Percentiles rank a stretch among this genome's conserved stretches.
Conservation (phyloP, 495 filamentous ascomycete genomes). For the Tuber brumale region DNA sequence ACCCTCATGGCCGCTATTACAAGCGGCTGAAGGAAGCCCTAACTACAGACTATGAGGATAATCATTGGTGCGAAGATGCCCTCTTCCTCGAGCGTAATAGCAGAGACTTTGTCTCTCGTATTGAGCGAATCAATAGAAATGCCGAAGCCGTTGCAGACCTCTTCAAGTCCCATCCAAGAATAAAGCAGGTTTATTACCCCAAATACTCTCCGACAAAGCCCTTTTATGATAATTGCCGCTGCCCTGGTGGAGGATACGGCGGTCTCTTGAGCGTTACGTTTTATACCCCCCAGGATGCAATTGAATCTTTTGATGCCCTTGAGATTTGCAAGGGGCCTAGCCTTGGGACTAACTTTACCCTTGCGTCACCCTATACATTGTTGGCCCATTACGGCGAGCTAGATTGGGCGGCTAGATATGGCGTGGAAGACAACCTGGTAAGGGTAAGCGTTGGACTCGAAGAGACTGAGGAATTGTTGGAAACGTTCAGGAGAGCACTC, state of each 20-base stretch:
- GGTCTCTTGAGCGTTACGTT: conserved; percentile 83
- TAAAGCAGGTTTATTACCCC: conserved; percentile 82
- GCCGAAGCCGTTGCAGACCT: conserved; percentile 74
- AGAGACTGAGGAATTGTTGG: conserved; percentile 58
- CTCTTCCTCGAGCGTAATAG: conserved; percentile 95
- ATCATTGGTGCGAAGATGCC: conserved; percentile 85
- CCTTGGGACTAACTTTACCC: conserved; percentile 92
- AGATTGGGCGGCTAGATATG: conserved; percentile 76
- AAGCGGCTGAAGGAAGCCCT: conserved; percentile 56
- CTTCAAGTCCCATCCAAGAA: conserved; percentile 47
- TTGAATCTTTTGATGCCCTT: conserved; percentile 76
- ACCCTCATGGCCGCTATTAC: conserved; percentile 72
- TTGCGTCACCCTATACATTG: conserved; percentile 80
- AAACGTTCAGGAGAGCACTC: conserved; percentile 49
- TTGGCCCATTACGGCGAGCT: conserved; percentile 88
- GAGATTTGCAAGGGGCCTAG: conserved; percentile 91
- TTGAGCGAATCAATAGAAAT: conserved; percentile 77
- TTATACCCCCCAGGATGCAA: conserved; percentile 58
- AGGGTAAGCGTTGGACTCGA: conserved; percentile 88
- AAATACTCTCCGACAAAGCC: conserved; percentile 62
- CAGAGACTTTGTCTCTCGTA: conserved; percentile 77
- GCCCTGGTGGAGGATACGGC: conserved; percentile 76
- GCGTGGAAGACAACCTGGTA: conserved; percentile 69
- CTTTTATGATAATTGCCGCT: conserved; percentile 72
- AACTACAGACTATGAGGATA: conserved; percentile 68